Percentiles rank a stretch among this genome's conserved stretches.
Evolutionary conservation across 345 rosid species (phyloP).

Genomic region (Litchi chinensis): DNA sequence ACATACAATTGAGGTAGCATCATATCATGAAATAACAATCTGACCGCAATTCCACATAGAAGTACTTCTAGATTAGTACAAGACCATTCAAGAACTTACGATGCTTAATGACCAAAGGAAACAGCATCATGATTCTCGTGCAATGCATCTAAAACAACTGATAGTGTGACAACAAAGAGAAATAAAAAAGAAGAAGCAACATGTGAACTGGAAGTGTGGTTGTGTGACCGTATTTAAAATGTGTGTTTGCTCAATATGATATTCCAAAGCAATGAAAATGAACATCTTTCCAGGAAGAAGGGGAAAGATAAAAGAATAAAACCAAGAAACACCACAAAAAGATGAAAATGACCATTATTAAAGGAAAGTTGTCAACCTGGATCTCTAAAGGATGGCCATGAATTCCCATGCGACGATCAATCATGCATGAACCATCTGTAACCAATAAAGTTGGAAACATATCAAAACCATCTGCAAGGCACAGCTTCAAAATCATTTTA

Average conservation of each 20-base stretch:
- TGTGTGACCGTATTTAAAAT: not conserved
- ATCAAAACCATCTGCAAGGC: conserved; percentile 97
- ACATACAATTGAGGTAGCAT: not conserved
- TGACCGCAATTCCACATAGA: not conserved
- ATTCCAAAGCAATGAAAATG: not conserved
- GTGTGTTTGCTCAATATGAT: not conserved
- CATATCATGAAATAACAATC: not conserved
- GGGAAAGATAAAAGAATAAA: not conserved
- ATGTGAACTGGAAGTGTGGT: not conserved
- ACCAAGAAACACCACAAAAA: conserved; percentile 3
- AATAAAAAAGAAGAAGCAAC: not conserved
- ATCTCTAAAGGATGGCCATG: conserved; percentile 97
- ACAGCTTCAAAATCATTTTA: conserved; percentile 82
- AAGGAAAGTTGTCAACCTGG: conserved; percentile 50
- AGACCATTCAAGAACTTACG: not conserved
- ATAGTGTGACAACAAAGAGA: not conserved
- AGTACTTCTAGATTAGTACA: not conserved
- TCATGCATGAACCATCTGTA: conserved; percentile 99
- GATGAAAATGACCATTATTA: not conserved
- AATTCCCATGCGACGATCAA: conserved; percentile 98
- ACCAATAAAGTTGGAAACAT: conserved; percentile 95
- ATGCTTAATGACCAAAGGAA: not conserved
- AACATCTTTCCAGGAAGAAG: not conserved
- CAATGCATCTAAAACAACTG: not conserved
- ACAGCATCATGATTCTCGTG: not conserved